Percentiles rank a stretch among this genome's conserved stretches.
Conservation (phyloP, 352 stramenopile genomes). For the Phytophthora boehmeriae region DNA sequence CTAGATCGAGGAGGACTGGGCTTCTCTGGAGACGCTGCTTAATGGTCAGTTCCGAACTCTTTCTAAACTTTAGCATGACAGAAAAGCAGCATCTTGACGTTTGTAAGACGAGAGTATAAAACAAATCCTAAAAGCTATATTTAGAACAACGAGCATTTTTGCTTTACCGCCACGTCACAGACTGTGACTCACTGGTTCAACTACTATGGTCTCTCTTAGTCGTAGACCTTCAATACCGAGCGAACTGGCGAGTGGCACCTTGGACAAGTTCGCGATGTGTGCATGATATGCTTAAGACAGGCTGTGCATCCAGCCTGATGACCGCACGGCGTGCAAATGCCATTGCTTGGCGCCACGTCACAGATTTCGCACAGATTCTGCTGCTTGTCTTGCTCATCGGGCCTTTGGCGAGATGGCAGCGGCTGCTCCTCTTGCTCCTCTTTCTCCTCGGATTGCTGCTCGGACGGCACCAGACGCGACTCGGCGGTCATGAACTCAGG, state of each 20-base stretch:
- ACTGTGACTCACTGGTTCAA: background rate
- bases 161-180: no score
- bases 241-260: constrained; percentile 48
- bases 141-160: no score
- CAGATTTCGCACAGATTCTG: constrained; percentile 62
- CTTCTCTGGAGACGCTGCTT: no score
- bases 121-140: no score
- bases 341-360: constrained; percentile 53
- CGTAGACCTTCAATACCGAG: constrained; percentile 49
- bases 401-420: background rate
- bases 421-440: background rate
- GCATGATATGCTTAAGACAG: constrained; percentile 47
- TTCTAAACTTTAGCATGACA: no score
- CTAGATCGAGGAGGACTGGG: background rate
- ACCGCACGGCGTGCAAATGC: constrained; percentile 69
- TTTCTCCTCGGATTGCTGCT: constrained; percentile 7
- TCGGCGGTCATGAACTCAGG: constrained; percentile 26
- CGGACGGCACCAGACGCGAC: constrained; percentile 2
- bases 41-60: no score
- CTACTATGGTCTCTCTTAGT: constrained; percentile 12
- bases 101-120: no score
- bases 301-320: constrained; percentile 59
- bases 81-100: no score
- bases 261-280: constrained; percentile 40
- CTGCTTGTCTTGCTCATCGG: constrained; percentile 3